Evolutionary conservation across 495 filamentous ascomycete genomes (phyloP).

Genomic region (Xylaria acuta): DNA sequence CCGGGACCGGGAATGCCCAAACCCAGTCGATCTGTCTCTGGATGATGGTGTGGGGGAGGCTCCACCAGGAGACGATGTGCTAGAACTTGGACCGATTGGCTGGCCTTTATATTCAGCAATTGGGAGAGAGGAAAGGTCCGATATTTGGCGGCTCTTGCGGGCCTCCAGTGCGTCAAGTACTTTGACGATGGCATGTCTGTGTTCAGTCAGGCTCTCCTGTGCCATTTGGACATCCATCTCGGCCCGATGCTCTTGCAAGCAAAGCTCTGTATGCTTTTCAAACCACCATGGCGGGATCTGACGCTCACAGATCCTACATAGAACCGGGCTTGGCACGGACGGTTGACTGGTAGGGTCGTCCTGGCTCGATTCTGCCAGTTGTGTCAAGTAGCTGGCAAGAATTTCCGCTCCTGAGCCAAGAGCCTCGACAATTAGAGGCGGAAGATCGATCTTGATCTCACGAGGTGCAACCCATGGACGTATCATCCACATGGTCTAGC

Average conservation of each 20-base stretch:
- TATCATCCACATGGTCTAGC: conserved; percentile 99
- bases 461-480: conserved; percentile 86
- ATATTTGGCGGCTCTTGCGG: conserved; percentile 69
- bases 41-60: conserved; percentile 75
- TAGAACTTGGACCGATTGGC: conserved; percentile 79
- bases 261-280: conserved; percentile 96
- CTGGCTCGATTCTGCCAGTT: conserved; percentile 81
- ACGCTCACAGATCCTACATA: conserved; percentile 97
- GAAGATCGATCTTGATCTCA: conserved; percentile 94
- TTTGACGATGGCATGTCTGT: conserved; percentile 94
- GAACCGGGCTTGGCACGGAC: conserved; percentile 78
- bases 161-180: conserved; percentile 91
- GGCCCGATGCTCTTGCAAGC: conserved; percentile 91
- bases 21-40: conserved; percentile 78
- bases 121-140: conserved; percentile 62
- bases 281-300: conserved; percentile 99
- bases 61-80: conserved; percentile 63
- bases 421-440: conserved; percentile 87
- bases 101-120: conserved; percentile 90
- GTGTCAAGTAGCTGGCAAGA: conserved; percentile 89
- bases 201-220: conserved; percentile 91
- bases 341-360: conserved; percentile 82
- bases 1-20: conserved; percentile 75
- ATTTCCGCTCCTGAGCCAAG: conserved; percentile 94
- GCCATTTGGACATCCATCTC: conserved; percentile 97